Evolutionary conservation across 225 moss, liverwort and hornwort species (phyloP), one percentile per base, ranked within the genome.

Genomic region (Sphagnum tenellum): DNA sequence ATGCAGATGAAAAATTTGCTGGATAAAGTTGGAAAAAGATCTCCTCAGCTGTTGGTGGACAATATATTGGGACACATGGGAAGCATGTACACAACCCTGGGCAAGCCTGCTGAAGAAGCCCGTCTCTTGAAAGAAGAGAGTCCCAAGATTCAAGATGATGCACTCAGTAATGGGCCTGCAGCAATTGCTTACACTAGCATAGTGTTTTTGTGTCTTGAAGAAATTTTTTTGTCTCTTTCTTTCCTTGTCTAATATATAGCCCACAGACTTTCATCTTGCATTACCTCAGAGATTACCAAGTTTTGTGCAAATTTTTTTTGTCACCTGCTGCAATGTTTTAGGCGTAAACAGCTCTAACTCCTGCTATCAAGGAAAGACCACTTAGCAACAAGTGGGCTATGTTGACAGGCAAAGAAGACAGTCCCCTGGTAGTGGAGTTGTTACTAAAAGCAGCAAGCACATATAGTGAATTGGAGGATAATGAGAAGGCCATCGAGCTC

Each of bases 31-130:
- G 69, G 74, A 45, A 75, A 74, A 60, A 74, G 71, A 71, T 70
- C 66, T 48, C 72, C 64, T 72, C 82, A 89, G 74, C 89, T 88
- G 4, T 76, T 91, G 13, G 67, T 83, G 29, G 88, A 95, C 67
- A 91, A 75, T 61, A 61, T 91, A 52, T 73, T 95, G 72, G 89
- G 89, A 71, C 89, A 94, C 76, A 84, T 88, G 72, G 94, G 89
- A 50, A 88, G 70, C 68, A 94, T 94, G 91, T 94, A 86, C 71
- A 69, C 79, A 49, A 79, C 75, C 49, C 74, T 94, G 68, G 88
- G 82, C 55, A 89, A 86, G 75, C 86, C 89, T 60, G 81, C 29
- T 29, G 29, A 82, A 50, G 89, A 91, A 72, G 91, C 83, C 46
- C 74, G 89, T 47, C 91, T 82, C 9, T 78, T 74, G 44, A 74